Evolutionary conservation across 805 yeast genomes (phyloP).

Genomic region (Myxozyma kluyveri): DNA sequence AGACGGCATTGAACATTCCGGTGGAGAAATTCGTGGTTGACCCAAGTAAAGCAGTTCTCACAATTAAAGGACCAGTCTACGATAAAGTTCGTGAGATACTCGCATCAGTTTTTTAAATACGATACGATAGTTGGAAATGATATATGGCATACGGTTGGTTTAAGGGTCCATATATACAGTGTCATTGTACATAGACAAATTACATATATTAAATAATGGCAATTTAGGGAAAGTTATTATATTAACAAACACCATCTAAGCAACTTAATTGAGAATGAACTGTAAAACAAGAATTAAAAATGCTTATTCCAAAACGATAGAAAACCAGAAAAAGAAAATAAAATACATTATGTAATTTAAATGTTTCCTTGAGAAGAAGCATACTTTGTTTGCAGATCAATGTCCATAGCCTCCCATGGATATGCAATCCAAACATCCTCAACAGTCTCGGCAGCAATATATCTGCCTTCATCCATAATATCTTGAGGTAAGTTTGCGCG

Average conservation of each 20-base stretch:
- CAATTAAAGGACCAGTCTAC: constrained; percentile 16
- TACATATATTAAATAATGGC: too few relatives aligned
- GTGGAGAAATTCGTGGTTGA: too few relatives aligned
- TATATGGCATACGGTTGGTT: too few relatives aligned
- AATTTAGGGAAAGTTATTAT: too few relatives aligned
- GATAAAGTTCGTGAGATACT: neutral
- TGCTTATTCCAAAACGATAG: neutral
- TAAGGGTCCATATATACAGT: too few relatives aligned
- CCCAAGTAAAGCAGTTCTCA: too few relatives aligned
- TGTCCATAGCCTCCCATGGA: constrained; percentile 86
- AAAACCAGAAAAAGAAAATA: neutral
- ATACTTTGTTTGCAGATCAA: constrained; percentile 66
- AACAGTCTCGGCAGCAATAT: constrained; percentile 70
- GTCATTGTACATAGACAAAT: too few relatives aligned
- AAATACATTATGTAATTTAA: too few relatives aligned
- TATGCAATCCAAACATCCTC: constrained; percentile 83
- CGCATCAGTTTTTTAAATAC: neutral
- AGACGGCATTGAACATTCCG: too few relatives aligned
- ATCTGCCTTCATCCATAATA: constrained; percentile 61
- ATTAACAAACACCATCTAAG: too few relatives aligned
- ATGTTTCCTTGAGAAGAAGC: constrained; percentile 69
- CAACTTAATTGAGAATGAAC: neutral
- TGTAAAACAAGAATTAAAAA: neutral
- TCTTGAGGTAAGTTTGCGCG: constrained; percentile 66
- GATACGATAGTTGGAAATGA: too few relatives aligned